Conservation (phyloP, 108 stramenopile genomes). For the Skeletonema costatum region DNA sequence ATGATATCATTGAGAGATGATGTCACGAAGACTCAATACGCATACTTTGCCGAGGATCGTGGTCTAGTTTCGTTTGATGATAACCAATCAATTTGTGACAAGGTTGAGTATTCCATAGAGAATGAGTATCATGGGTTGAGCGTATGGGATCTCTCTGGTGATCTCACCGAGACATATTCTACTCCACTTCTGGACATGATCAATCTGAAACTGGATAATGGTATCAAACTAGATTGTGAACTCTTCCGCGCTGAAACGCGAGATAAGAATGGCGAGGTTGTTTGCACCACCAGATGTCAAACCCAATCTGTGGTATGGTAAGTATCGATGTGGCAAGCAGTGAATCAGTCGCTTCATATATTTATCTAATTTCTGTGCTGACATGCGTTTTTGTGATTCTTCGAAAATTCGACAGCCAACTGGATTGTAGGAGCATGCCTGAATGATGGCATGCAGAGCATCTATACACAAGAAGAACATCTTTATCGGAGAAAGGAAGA, state of each 20-base stretch:
- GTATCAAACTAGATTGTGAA: conserved; percentile 30
- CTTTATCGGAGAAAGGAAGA: conserved; percentile 42
- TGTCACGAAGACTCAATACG: conserved; percentile 47
- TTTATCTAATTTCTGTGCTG: not conserved
- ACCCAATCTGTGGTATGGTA: conserved; percentile 47
- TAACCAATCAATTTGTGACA: conserved; percentile 47
- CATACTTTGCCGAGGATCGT: conserved; percentile 38
- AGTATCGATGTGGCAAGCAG: not conserved
- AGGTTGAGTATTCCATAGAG: conserved; percentile 37
- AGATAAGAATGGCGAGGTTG: conserved; percentile 33
- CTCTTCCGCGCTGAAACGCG: conserved; percentile 25
- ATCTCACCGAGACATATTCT: conserved; percentile 33
- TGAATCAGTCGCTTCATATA: no score
- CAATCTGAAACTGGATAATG: conserved; percentile 49
- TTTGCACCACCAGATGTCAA: conserved; percentile 8
- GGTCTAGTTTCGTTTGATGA: conserved; percentile 50
- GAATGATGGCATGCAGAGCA: conserved; percentile 42
- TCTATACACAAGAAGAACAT: conserved; percentile 36
- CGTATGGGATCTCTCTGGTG: conserved; percentile 49
- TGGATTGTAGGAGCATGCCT: conserved; percentile 35
- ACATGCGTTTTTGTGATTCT: not conserved
- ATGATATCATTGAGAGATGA: conserved; percentile 52
- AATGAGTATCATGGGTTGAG: conserved; percentile 26
- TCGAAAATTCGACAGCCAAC: conserved; percentile 6
- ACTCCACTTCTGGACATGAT: conserved; percentile 46